These are phyloP conservation scores for Starmerella gropengiesseri DNA, from an alignment of 805 yeast genomes.

Conservation along the genomic window DNA sequence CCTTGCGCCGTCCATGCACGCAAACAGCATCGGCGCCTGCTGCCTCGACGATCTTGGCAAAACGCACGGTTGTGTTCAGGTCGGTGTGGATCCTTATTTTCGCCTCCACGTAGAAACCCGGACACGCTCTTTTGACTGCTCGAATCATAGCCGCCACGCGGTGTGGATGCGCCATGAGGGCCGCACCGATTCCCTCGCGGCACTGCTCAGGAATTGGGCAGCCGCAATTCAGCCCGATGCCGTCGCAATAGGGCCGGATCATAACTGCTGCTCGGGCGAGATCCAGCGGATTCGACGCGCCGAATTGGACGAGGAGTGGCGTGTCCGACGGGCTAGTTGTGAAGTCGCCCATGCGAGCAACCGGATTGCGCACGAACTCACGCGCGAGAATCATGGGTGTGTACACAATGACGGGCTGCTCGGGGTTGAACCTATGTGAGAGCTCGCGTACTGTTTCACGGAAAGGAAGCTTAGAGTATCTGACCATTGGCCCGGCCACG, in stretches of 20 bases:
- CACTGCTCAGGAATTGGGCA: slow-evolving; percentile 95
- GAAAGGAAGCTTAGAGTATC: slow-evolving; percentile 90
- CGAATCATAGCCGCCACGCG: slow-evolving; percentile 72
- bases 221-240: slow-evolving; percentile 91
- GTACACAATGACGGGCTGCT: slow-evolving; percentile 52
- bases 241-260: slow-evolving; percentile 87
- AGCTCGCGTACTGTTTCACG: slow-evolving; percentile 64
- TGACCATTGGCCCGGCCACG: slow-evolving; percentile 90
- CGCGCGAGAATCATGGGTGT: slow-evolving; percentile 95
- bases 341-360: slow-evolving; percentile 77
- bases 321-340: slow-evolving; percentile 62
- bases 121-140: slow-evolving; percentile 64
- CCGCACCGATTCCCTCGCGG: slow-evolving; percentile 94
- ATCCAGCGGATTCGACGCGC: slow-evolving; percentile 75
- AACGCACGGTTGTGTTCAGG: slow-evolving; percentile 55
- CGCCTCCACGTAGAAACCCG: slow-evolving; percentile 67
- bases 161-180: slow-evolving; percentile 75
- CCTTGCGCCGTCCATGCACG: slow-evolving; percentile 83
- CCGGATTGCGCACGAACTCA: slow-evolving; percentile 76
- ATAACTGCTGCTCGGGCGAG: slow-evolving; percentile 71
- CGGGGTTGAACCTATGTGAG: slow-evolving; percentile 38
- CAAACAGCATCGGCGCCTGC: slow-evolving; percentile 92
- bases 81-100: slow-evolving; percentile 83
- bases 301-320: slow-evolving; percentile 79
- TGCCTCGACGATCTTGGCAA: slow-evolving; percentile 62